These are phyloP conservation scores for Tulasnella sp. DNA, from an alignment of 768 basidiomycete genomes.

Conservation along the genomic window DNA sequence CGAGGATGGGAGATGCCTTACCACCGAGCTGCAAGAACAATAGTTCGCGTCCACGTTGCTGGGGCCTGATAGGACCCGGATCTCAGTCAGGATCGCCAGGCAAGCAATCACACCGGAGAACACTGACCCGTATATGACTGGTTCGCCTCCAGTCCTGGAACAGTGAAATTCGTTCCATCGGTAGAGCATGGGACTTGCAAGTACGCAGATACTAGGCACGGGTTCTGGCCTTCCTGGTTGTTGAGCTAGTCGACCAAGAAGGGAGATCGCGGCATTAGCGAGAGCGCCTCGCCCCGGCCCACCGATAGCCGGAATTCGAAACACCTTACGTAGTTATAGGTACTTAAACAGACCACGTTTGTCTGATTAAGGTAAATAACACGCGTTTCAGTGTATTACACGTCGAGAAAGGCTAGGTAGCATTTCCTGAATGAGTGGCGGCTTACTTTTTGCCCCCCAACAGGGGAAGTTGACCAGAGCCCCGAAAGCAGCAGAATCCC, in stretches of 20 bases:
- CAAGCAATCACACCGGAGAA: background rate
- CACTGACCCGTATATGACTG: background rate
- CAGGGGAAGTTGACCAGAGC: background rate
- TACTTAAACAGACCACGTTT: background rate
- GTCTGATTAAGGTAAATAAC: background rate
- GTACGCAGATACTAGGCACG: slow-evolving; percentile 26
- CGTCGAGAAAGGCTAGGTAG: background rate
- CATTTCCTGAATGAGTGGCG: background rate
- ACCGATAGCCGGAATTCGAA: background rate
- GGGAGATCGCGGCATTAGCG: background rate
- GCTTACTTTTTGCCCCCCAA: slow-evolving; percentile 10
- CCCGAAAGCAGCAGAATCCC: background rate
- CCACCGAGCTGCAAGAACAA: slow-evolving; percentile 57
- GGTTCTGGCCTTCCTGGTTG: slow-evolving; percentile 14
- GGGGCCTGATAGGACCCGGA: slow-evolving; percentile 11
- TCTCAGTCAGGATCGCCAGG: background rate
- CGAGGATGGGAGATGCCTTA: background rate
- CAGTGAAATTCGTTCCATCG: background rate
- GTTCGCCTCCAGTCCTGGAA: background rate
- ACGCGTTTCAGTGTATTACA: background rate
- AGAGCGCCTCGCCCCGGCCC: background rate
- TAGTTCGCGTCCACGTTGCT: background rate
- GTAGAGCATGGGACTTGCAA: slow-evolving; percentile 6
- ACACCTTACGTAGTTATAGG: background rate
- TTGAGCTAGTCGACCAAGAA: background rate